Percentiles rank a stretch among this genome's conserved stretches.
phyloP scores from a whole-genome alignment of 306 rosid species.

The Quillaja saponaria region DNA sequence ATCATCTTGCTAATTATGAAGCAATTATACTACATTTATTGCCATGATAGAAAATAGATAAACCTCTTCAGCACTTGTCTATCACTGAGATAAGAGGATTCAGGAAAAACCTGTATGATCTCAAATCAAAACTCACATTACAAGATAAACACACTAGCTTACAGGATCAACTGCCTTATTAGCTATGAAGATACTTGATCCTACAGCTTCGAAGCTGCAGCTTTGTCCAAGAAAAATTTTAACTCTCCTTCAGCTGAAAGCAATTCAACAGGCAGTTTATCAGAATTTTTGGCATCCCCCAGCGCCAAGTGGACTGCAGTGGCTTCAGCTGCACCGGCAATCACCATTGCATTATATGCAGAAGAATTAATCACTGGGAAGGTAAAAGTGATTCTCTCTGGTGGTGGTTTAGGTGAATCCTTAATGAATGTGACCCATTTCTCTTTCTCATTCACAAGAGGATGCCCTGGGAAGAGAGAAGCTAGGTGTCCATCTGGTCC shows the following conservation, averaged over 20 bases:
- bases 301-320: constrained; percentile 65
- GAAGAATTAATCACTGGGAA: constrained; percentile 84
- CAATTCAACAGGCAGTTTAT: constrained; percentile 65
- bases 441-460: constrained; percentile 66
- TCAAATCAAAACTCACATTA: constrained; percentile 10
- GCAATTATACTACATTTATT: too few species aligned
- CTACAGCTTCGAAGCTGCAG: constrained; percentile 89
- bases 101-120: constrained; percentile 1
- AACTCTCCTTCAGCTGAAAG: constrained; percentile 76
- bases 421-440: constrained; percentile 79
- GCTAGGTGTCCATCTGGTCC: constrained; percentile 99
- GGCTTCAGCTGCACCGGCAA: constrained; percentile 70
- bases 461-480: constrained; percentile 93
- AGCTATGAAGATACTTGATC: too few species aligned
- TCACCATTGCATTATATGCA: constrained; percentile 66
- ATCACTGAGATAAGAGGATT: constrained; percentile 24
- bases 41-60: constrained; percentile 16
- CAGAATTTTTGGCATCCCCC: constrained; percentile 41
- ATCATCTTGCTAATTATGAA: too few species aligned
- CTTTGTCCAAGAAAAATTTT: constrained; percentile 87
- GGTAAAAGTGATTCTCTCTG: constrained; percentile 84
- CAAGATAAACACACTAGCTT: constrained; percentile 21
- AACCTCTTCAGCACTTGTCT: constrained; percentile 7
- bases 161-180: too few species aligned
- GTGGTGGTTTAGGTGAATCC: constrained; percentile 96